These are phyloP conservation scores for Orbilia oligospora DNA, from an alignment of 2,329 filamentous ascomycete species.

Conservation along the genomic window DNA sequence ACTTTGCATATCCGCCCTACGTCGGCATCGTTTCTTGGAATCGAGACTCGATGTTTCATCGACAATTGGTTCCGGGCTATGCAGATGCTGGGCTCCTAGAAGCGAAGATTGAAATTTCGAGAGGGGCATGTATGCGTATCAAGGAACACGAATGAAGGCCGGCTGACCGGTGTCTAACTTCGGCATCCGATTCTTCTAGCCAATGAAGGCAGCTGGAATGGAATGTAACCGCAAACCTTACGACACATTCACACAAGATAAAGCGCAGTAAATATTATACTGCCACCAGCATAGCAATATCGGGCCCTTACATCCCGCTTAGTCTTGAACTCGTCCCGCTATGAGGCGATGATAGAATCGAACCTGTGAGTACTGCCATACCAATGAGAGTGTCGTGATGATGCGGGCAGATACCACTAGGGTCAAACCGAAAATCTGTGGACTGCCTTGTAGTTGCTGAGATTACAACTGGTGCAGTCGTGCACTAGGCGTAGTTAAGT, in stretches of 20 bases:
- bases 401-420: neutral
- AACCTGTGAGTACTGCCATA: neutral
- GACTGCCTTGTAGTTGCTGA: neutral
- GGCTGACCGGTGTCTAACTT: neutral
- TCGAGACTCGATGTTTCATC: conserved; percentile 3
- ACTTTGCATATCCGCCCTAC: neutral
- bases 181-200: neutral
- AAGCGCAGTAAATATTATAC: conserved; percentile 3
- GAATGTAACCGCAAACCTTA: conserved; percentile 6
- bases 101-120: neutral
- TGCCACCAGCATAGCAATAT: conserved; percentile 5
- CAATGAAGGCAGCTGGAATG: conserved; percentile 1
- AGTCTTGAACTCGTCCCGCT: neutral
- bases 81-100: neutral
- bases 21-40: neutral
- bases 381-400: too few species aligned
- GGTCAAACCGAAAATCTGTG: neutral
- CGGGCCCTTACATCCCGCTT: neutral
- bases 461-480: neutral
- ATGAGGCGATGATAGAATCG: neutral
- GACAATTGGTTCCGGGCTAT: neutral
- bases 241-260: neutral
- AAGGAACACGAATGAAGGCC: neutral
- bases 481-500: neutral
- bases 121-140: neutral